These are phyloP conservation scores for Lonicera japonica DNA, from an alignment of 129 eudicot species.

Conservation along the genomic window DNA sequence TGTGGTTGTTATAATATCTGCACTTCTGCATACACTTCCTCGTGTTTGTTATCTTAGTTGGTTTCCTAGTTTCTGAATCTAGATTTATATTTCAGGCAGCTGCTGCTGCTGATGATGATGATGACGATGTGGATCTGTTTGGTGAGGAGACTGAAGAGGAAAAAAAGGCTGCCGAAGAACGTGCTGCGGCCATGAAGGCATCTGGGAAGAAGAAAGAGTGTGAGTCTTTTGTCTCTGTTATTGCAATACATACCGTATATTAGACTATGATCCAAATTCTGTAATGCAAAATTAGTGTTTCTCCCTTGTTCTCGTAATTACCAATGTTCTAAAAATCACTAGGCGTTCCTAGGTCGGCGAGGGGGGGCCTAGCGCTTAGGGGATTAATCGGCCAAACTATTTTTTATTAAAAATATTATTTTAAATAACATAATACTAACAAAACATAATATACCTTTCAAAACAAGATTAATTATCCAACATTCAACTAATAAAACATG, in stretches of 20 bases:
- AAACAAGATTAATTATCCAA: too few species aligned
- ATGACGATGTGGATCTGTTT: conserved; percentile 78
- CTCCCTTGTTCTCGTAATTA: background rate
- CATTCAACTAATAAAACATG: too few species aligned
- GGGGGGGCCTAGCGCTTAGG: too few species aligned
- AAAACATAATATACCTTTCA: too few species aligned
- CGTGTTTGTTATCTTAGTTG: background rate
- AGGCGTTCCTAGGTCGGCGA: too few species aligned
- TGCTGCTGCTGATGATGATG: conserved; percentile 65
- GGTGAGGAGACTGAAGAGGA: conserved; percentile 99
- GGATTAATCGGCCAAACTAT: too few species aligned
- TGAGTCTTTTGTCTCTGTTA: conserved; percentile 25
- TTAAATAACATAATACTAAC: too few species aligned
- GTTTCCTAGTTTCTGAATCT: background rate
- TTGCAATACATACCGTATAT: background rate
- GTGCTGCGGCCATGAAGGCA: conserved; percentile 79
- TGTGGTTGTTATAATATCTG: too few species aligned
- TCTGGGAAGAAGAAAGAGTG: conserved; percentile 91
- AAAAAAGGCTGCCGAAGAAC: conserved; percentile 88
- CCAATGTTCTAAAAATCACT: too few species aligned
- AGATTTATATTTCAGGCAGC: conserved; percentile 45
- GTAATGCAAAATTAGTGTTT: background rate
- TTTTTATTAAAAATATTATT: too few species aligned
- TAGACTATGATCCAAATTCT: background rate
- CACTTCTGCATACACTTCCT: background rate